phyloP scores from a whole-genome alignment of 352 stramenopile species.

The Globisporangium mamillatum region DNA sequence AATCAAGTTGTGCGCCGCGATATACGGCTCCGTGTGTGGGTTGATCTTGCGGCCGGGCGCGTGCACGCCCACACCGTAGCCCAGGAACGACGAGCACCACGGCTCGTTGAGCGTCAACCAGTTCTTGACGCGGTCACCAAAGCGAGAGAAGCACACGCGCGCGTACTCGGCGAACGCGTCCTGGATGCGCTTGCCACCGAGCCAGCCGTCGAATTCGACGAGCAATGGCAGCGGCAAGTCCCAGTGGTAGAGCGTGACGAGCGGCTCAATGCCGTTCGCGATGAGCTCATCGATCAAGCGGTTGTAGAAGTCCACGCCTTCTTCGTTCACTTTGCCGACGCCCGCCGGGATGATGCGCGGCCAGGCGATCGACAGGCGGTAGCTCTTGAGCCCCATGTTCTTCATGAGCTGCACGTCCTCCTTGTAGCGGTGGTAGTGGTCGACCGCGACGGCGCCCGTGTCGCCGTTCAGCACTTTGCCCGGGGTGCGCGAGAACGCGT shows the following conservation, averaged over 20 bases:
- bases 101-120: constrained; percentile 95
- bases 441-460: constrained; percentile 84
- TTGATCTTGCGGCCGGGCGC: constrained; percentile 64
- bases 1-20: constrained; percentile 87
- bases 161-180: constrained; percentile 86
- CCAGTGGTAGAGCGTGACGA: constrained; percentile 96
- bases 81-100: constrained; percentile 83
- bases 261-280: constrained; percentile 79
- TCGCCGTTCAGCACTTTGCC: constrained; percentile 69
- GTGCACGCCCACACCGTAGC: constrained; percentile 84
- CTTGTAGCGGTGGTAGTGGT: constrained; percentile 90
- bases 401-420: constrained; percentile 92
- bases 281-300: constrained; percentile 87
- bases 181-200: constrained; percentile 37
- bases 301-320: constrained; percentile 91
- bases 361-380: constrained; percentile 92
- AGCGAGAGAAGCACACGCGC: constrained; percentile 87
- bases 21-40: constrained; percentile 72
- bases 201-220: constrained; percentile 75
- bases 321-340: constrained; percentile 68
- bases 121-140: constrained; percentile 90
- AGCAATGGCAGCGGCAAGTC: constrained; percentile 89
- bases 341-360: constrained; percentile 89
- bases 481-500: constrained; percentile 75
- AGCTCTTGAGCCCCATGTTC: constrained; percentile 84